Percentiles rank a stretch among this genome's conserved stretches.
Conservation (phyloP, 371 early-diverging fungal species). For the Circinella minor region DNA sequence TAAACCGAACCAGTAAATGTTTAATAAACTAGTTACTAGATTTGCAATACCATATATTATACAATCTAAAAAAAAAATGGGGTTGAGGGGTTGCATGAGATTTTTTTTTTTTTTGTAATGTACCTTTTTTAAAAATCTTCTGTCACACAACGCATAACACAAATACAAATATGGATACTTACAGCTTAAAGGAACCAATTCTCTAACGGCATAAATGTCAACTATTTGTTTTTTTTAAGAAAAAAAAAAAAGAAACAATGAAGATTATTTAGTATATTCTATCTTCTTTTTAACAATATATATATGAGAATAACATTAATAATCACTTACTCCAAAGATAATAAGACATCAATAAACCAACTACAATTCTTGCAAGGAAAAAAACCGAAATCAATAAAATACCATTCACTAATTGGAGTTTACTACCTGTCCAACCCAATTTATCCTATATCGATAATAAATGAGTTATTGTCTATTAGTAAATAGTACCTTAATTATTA, state of each 20-base stretch:
- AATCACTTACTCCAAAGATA: constrained; percentile 58
- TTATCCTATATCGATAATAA: constrained; percentile 61
- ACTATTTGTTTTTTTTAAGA: constrained; percentile 19
- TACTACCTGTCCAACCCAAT: constrained; percentile 76
- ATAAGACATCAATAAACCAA: constrained; percentile 78
- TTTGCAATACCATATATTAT: constrained; percentile 68
- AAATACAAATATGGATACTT: constrained; percentile 21
- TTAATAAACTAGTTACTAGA: constrained; percentile 67
- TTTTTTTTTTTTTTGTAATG: neutral
- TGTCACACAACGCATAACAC: no score
- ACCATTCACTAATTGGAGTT: constrained; percentile 83
- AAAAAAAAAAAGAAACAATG: constrained; percentile 5
- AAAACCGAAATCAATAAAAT: constrained; percentile 73
- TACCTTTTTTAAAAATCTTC: neutral
- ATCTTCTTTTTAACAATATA: no score
- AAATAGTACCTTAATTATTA: no score
- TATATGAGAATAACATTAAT: neutral
- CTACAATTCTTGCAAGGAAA: constrained; percentile 78
- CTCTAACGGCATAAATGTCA: constrained; percentile 53
- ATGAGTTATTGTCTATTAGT: no score
- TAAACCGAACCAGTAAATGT: constrained; percentile 81
- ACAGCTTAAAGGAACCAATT: constrained; percentile 61
- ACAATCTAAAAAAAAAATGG: constrained; percentile 33
- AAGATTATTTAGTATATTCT: neutral
- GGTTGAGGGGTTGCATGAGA: constrained; percentile 12